phyloP scores from a whole-genome alignment of 2,329 filamentous ascomycete genomes.

The Tothia fuscella region DNA sequence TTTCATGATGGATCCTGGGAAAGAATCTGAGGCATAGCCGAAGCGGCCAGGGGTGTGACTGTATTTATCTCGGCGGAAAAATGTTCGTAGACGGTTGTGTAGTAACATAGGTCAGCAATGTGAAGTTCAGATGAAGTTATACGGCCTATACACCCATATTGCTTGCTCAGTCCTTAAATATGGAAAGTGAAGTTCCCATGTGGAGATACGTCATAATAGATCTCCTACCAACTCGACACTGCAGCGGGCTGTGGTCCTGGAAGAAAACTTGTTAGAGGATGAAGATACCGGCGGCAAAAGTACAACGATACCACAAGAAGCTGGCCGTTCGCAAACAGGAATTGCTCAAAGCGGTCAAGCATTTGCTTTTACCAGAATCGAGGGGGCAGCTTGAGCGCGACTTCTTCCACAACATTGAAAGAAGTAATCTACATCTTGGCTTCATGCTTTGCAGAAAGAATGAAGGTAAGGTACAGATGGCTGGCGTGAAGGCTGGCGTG shows the following conservation, averaged over 20 bases:
- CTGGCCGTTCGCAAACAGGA: too few relatives aligned
- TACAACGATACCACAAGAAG: too few relatives aligned
- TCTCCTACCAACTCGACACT: slow-evolving; percentile 6
- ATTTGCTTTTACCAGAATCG: too few relatives aligned
- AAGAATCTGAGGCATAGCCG: neutral
- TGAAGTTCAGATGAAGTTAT: slow-evolving; percentile 17
- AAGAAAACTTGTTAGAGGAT: slow-evolving; percentile 6
- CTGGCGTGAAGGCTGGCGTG: too few relatives aligned
- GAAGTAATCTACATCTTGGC: too few relatives aligned
- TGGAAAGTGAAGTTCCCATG: neutral
- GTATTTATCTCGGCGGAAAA: neutral
- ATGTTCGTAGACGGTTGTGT: slow-evolving; percentile 10
- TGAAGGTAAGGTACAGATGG: too few relatives aligned
- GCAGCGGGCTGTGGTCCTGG: slow-evolving; percentile 10
- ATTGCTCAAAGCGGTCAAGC: too few relatives aligned
- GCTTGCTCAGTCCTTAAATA: slow-evolving; percentile 5
- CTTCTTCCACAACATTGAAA: too few relatives aligned
- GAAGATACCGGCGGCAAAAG: slow-evolving; percentile 7
- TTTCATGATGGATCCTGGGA: slow-evolving; percentile 7
- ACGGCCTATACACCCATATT: slow-evolving; percentile 15
- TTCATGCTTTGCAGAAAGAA: too few relatives aligned
- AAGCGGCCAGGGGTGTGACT: neutral
- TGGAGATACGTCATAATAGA: slow-evolving; percentile 2
- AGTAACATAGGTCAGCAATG: slow-evolving; percentile 9
- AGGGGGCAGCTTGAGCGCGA: too few relatives aligned